These are phyloP conservation scores for Fragilariopsis cylindrus DNA, from an alignment of 108 stramenopile species.

Conservation along the genomic window DNA sequence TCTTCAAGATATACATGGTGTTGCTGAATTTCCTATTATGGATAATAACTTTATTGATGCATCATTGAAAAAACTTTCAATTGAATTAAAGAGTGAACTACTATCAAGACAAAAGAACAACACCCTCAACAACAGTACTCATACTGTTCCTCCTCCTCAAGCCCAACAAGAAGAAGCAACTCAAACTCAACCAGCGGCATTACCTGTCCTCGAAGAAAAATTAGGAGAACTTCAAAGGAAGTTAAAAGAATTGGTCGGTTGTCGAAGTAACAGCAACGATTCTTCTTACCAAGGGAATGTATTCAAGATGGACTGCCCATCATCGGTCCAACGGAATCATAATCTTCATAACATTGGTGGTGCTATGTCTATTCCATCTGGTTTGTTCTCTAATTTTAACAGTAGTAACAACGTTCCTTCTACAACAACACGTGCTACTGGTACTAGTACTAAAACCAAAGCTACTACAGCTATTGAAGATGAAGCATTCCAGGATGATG, in stretches of 20 bases:
- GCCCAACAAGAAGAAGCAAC: not conserved
- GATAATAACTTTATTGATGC: not conserved
- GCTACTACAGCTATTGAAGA: not conserved
- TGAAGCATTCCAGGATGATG: not conserved
- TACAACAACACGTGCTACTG: not conserved
- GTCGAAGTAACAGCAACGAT: no score
- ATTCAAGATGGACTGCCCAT: no score
- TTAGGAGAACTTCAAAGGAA: not conserved
- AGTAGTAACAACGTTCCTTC: not conserved
- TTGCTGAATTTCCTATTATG: conserved; percentile 12
- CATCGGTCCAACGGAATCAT: no score
- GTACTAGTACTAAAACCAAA: not conserved
- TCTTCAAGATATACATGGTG: conserved; percentile 29
- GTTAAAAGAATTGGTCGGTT: not conserved
- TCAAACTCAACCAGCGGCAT: not conserved
- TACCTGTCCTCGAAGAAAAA: not conserved
- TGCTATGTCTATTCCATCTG: not conserved
- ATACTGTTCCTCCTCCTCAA: no score
- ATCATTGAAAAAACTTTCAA: not conserved
- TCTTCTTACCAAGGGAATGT: no score
- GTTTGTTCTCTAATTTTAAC: not conserved
- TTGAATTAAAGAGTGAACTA: not conserved
- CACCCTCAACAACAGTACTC: not conserved
- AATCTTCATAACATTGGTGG: not conserved
- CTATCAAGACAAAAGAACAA: not conserved